Evolutionary conservation across 306 rosid genomes (phyloP), one percentile per base, ranked within the genome.

Genomic region (Sophora flavescens): DNA sequence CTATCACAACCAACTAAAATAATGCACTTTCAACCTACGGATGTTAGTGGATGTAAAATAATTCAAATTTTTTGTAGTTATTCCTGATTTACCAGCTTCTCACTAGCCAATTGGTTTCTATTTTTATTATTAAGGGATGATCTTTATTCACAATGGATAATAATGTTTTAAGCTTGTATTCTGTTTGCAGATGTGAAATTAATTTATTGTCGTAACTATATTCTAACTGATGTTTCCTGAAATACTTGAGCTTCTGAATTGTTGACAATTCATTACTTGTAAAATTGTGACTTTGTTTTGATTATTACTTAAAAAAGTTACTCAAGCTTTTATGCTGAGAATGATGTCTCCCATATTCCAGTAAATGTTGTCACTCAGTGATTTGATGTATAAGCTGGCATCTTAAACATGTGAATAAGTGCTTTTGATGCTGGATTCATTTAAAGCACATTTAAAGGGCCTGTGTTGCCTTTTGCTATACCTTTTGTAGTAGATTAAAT

Each of bases 381-480:
- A 42, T 42, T 48, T 53, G 33, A 63, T 38, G 61, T 6, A 13
- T 65, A 39, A 48, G 9, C 17, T 53, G 32, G 36, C 66, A 48
- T 14, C 42, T 59, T 8, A 39, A 74, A 15, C 70, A 54, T 80
- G 26, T 45, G 73, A 3, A 1, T n/a, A 72, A 53, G 33, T 42
- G 17, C 41, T 63, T 54, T 71, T 54, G 52, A 65, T 45, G 48
- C 75, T 58, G 11, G 47, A 17, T 74, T 66, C 26, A 5, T 66
- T 74, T 58, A n/a, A 47, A 18, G 41, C 53, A 33, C 14, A 3
- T 70, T n/a, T 30, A n/a, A 57, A 42, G 57, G 32, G 63, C 64
- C 56, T 79, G 41, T 70, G 16, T 53, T 9, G 11, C 32, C 32
- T 30, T 33, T 22, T 35, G 38, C 45, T 45, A n/a, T 39, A 14